Conservation (phyloP, 2,329 filamentous ascomycete species). For the Colletotrichum melonis region DNA sequence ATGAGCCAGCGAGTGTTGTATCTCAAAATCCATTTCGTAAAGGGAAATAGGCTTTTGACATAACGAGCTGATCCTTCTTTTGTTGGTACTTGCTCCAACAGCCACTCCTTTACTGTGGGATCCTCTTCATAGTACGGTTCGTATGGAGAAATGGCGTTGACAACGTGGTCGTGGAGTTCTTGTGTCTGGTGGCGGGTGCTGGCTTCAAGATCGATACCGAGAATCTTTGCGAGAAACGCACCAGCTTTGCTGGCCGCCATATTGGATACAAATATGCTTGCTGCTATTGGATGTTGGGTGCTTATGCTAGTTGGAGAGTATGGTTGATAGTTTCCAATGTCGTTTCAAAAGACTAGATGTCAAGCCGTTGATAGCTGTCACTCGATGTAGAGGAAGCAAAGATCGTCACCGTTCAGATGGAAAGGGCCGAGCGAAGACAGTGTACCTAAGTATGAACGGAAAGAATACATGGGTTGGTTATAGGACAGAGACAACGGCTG, state of each 20-base stretch:
- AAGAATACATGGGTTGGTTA: not conserved
- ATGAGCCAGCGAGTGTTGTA: conserved; percentile 80
- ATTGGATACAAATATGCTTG: not conserved
- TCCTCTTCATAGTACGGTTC: conserved; percentile 68
- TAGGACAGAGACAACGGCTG: conserved; percentile 21
- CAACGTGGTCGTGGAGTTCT: conserved; percentile 13
- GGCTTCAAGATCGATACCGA: conserved; percentile 83
- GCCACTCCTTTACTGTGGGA: conserved; percentile 72
- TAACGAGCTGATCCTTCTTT: conserved; percentile 61
- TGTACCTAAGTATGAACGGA: not conserved
- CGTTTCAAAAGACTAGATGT: conserved; percentile 5
- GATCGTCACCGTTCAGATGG: conserved; percentile 5
- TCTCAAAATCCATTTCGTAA: conserved; percentile 73
- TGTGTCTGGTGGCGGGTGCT: conserved; percentile 29
- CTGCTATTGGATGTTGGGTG: not conserved
- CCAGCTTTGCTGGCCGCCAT: conserved; percentile 66
- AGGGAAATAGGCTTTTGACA: conserved; percentile 68
- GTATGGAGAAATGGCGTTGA: conserved; percentile 20
- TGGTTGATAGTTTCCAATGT: not conserved
- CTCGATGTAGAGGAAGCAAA: not conserved
- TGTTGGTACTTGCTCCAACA: conserved; percentile 65
- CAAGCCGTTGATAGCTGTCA: not conserved
- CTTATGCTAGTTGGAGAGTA: not conserved
- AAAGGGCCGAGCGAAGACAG: not conserved
- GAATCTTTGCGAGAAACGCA: conserved; percentile 78